Conservation (phyloP, 495 filamentous ascomycete genomes). For the Recurvomyces mirabilis region DNA sequence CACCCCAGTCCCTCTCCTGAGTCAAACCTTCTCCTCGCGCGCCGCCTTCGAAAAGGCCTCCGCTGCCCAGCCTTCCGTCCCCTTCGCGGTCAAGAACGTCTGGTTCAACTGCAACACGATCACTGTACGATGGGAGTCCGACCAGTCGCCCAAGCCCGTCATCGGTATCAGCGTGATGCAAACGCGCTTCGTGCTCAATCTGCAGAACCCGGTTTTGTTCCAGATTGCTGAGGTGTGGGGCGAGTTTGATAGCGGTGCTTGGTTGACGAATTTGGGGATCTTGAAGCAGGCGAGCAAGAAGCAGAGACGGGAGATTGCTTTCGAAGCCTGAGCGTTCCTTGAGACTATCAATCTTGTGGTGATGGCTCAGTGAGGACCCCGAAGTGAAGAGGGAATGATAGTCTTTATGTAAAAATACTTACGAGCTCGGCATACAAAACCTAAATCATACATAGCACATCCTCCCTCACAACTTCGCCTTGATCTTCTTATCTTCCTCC, state of each 20-base stretch:
- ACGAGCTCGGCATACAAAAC: no score
- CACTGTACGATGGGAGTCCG: constrained; percentile 9
- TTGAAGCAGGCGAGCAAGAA: not conserved
- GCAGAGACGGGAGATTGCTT: constrained; percentile 4
- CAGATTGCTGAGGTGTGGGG: constrained; percentile 8
- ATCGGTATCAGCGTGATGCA: constrained; percentile 7
- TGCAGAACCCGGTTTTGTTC: not conserved
- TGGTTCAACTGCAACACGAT: constrained; percentile 15
- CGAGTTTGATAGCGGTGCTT: constrained; percentile 8
- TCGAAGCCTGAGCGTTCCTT: constrained; percentile 4
- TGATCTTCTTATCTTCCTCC: constrained; percentile 19
- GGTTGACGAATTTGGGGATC: constrained; percentile 3
- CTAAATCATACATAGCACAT: not conserved
- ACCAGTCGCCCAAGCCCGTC: constrained; percentile 4
- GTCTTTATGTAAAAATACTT: no score
- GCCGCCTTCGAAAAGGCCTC: constrained; percentile 3
- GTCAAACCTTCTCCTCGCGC: constrained; percentile 7
- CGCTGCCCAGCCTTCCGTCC: constrained; percentile 8
- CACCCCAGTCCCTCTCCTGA: not conserved
- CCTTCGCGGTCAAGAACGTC: constrained; percentile 7
- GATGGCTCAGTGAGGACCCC: no score
- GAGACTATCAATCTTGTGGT: no score
- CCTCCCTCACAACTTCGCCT: constrained; percentile 18
- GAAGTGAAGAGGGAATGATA: no score
- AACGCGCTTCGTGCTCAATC: not conserved